phyloP scores from a whole-genome alignment of 108 stramenopile genomes.

The Bacterosira constricta region DNA sequence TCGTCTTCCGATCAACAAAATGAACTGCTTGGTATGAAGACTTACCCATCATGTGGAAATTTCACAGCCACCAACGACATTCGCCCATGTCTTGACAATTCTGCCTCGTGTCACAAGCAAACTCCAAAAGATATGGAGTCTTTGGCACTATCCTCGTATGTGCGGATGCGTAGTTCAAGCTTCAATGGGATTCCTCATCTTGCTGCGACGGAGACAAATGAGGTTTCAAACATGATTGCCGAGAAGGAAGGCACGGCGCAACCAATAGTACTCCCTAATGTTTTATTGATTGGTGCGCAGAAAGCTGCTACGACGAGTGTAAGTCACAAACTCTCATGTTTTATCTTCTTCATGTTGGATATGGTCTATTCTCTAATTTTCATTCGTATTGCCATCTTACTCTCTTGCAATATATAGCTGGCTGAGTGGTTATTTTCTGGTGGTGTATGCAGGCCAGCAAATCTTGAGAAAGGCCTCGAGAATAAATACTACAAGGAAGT shows the following conservation, averaged over 20 bases:
- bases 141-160: neutral
- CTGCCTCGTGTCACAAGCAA: conserved; percentile 18
- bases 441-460: conserved; percentile 11
- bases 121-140: conserved; percentile 3
- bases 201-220: neutral
- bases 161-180: neutral
- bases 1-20: neutral
- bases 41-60: conserved; percentile 17
- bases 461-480: conserved; percentile 39
- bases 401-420: no score
- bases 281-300: conserved; percentile 49
- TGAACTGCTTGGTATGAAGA: neutral
- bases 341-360: neutral
- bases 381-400: neutral
- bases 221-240: neutral
- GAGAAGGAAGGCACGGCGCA: neutral
- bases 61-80: neutral
- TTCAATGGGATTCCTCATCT: neutral
- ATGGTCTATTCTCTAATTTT: neutral
- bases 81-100: neutral
- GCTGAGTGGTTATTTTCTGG: conserved; percentile 40
- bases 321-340: neutral
- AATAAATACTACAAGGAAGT: conserved; percentile 39
- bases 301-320: conserved; percentile 31
- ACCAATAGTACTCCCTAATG: neutral